Percentiles rank a stretch among this genome's conserved stretches.
phyloP scores from a whole-genome alignment of 2,329 filamentous ascomycete species.

The Pseudogymnoascus sp. region DNA sequence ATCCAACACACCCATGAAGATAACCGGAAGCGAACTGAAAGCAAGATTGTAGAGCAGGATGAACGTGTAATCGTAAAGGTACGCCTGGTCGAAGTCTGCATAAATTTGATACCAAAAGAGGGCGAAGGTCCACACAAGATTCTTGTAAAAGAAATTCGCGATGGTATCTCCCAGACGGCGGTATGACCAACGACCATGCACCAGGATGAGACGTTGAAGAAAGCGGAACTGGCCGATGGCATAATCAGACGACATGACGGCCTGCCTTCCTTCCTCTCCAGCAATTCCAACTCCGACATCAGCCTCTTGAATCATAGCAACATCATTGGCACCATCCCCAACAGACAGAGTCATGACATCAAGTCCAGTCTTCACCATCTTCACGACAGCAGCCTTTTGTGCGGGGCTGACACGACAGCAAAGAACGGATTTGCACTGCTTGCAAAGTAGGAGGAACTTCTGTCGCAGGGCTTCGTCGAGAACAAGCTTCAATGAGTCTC shows the following conservation, averaged over 20 bases:
- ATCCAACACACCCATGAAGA: constrained; percentile 92
- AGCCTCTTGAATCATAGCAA: constrained; percentile 96
- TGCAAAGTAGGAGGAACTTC: constrained; percentile 90
- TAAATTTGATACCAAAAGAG: constrained; percentile 98
- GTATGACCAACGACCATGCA: constrained; percentile 96
- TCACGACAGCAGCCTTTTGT: constrained; percentile 94
- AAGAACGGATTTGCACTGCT: constrained; percentile 91
- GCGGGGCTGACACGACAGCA: constrained; percentile 96
- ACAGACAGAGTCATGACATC: constrained; percentile 95
- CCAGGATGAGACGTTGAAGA: constrained; percentile 73
- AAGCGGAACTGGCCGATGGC: constrained; percentile 92
- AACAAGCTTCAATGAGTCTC: constrained; percentile 83
- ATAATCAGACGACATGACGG: constrained; percentile 94
- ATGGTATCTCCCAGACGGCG: constrained; percentile 85
- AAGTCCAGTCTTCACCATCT: constrained; percentile 88
- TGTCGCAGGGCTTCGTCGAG: constrained; percentile 76
- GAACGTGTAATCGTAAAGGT: constrained; percentile 96
- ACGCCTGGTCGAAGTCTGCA: constrained; percentile 92
- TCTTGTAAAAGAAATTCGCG: constrained; percentile 99
- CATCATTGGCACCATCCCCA: constrained; percentile 90
- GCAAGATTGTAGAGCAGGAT: constrained; percentile 94
- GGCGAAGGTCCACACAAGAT: constrained; percentile 92
- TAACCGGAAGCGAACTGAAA: constrained; percentile 91
- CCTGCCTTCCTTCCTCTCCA: constrained; percentile 84
- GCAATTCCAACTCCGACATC: constrained; percentile 96